phyloP scores from a whole-genome alignment of 1,139 yeast genomes.

The Sugiyamaella grinbergsii region DNA sequence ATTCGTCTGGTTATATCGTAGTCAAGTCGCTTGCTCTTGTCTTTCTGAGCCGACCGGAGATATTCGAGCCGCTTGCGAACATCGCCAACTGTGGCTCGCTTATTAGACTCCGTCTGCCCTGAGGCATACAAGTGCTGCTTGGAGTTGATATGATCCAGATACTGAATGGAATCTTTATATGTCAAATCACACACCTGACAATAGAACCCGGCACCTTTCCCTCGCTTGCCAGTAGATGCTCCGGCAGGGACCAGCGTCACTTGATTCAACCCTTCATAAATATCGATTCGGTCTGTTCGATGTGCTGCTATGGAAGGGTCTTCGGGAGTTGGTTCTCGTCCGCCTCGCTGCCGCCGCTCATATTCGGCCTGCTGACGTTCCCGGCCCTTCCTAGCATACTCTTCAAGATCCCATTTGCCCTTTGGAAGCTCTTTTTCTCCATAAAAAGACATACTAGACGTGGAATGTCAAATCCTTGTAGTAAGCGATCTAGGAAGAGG shows the following conservation, averaged over 20 bases:
- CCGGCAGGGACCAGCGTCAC: constrained; percentile 50
- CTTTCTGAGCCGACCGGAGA: constrained; percentile 38
- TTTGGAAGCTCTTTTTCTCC: constrained; percentile 47
- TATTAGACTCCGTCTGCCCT: constrained; percentile 39
- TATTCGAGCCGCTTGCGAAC: constrained; percentile 41
- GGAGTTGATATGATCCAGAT: constrained; percentile 80
- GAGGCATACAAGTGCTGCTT: constrained; percentile 44
- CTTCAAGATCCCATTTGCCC: constrained; percentile 62
- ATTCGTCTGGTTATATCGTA: constrained; percentile 51
- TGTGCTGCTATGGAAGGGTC: constrained; percentile 37
- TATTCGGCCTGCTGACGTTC: constrained; percentile 33
- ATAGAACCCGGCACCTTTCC: constrained; percentile 75
- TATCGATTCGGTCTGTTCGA: constrained; percentile 41
- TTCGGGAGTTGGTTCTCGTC: constrained; percentile 30
- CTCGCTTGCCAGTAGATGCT: constrained; percentile 51
- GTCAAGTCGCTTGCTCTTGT: constrained; percentile 46
- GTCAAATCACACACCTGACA: constrained; percentile 81
- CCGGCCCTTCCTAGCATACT: constrained; percentile 55
- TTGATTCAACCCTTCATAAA: constrained; percentile 50
- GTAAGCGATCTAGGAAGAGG: background rate
- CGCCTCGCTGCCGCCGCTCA: constrained; percentile 28
- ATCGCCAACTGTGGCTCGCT: constrained; percentile 43
- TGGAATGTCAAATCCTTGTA: background rate
- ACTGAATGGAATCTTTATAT: constrained; percentile 77
- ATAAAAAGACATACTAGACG: constrained; percentile 21